phyloP scores from a whole-genome alignment of 306 rosid species.

The Trifolium subterraneum region DNA sequence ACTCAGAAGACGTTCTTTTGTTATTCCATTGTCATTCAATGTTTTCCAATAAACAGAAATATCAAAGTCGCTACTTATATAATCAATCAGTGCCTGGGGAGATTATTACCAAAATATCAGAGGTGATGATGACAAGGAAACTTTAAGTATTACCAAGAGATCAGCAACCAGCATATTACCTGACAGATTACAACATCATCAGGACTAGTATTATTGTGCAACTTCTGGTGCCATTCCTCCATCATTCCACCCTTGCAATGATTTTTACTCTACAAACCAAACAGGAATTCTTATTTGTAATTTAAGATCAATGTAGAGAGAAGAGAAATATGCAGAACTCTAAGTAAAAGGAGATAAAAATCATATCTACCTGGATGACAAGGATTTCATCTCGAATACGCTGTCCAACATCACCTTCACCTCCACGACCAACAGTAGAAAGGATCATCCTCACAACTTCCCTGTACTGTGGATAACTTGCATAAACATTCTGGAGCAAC shows the following conservation, averaged over 20 bases:
- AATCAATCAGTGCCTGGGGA: constrained; percentile 85
- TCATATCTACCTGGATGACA: constrained; percentile 76
- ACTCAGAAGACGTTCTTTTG: constrained; percentile 95
- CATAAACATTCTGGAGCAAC: constrained; percentile 74
- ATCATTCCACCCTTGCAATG: constrained; percentile 90
- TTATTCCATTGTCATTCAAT: constrained; percentile 88
- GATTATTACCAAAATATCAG: constrained; percentile 33
- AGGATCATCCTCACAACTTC: constrained; percentile 87
- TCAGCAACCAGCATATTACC: constrained; percentile 57
- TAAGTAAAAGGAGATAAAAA: constrained; percentile 33
- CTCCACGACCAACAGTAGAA: constrained; percentile 99
- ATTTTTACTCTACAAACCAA: constrained; percentile 72
- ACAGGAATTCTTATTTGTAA: constrained; percentile 34
- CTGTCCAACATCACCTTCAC: constrained; percentile 98
- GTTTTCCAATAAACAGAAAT: constrained; percentile 87
- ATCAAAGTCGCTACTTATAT: constrained; percentile 79
- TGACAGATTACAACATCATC: constrained; percentile 98
- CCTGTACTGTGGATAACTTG: constrained; percentile 69
- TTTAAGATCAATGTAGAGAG: constrained; percentile 37
- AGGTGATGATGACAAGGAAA: constrained; percentile 36
- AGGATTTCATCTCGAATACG: constrained; percentile 98
- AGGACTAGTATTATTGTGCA: constrained; percentile 98
- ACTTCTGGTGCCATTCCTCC: constrained; percentile 99
- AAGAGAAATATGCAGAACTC: constrained; percentile 30
- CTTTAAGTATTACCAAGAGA: constrained; percentile 38